Evolutionary conservation across 257 asterid species (phyloP), one percentile per base, ranked within the genome.

Genomic region (Haberlea rhodopensis): DNA sequence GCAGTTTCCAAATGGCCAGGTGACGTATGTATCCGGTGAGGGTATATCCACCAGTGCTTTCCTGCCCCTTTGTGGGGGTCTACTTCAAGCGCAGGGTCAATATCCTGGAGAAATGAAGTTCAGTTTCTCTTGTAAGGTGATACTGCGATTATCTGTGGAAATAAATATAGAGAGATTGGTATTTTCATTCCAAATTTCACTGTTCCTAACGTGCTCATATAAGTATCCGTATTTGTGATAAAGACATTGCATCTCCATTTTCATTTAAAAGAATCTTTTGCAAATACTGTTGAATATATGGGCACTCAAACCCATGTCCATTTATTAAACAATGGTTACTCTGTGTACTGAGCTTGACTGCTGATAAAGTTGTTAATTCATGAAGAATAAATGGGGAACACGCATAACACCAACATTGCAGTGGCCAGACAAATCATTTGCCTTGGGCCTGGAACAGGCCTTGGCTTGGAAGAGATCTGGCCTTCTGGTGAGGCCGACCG

Each of bases 401-500:
- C 76, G 89, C 71, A 68, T 94, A 65, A 84, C 92, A 32, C 99
- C 97, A 31, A 75, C 81, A 63, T 53, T 86, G 62, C 97, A 85
- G 75, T 90, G 87, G 95, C 99, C 97, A 31, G 96, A 94, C 68
- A 94, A 81, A 71, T 90, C 99, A 60, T 85, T 87, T 76, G 79
- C 95, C 53, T 73, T 87, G 77, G 90, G 91, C 53, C 58, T 94
- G 69, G 85, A 89, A 60, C 97, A 90, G 78, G 84, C 99, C 24
- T 80, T 94, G 69, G 97, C 95, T 74, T 94, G 99, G 99, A 89
- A 85, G 89, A 86, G 99, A 81, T 84, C 95, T 62, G 99, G 99
- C 71, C 96, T 94, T 77, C 79, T 94, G 90, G 79, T 81, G 74
- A 80, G 95, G 72, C 99, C 99, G 29, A 80, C 95, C 13, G 27